Evolutionary conservation across 768 basidiomycete species (phyloP).

Genomic region (Termitomyces sp.): DNA sequence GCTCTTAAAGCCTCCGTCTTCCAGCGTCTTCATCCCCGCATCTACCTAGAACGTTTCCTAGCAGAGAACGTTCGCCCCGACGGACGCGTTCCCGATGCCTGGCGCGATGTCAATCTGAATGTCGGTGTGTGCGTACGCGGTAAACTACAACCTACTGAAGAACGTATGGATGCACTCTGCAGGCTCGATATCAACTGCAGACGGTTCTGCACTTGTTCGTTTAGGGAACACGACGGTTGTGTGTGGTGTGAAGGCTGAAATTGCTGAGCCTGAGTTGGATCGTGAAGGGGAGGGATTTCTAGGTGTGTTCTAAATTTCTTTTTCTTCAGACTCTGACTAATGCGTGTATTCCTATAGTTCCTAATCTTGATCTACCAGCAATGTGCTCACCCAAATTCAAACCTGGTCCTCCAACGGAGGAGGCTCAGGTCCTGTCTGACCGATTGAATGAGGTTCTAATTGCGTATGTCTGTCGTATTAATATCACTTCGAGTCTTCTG

Average conservation of each 20-base stretch:
- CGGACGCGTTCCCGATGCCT: constrained; percentile 66
- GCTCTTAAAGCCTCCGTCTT: constrained; percentile 60
- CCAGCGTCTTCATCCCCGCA: constrained; percentile 84
- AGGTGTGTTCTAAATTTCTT: constrained; percentile 45
- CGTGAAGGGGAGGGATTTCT: constrained; percentile 75
- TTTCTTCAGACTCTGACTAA: neutral
- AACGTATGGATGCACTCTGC: constrained; percentile 5
- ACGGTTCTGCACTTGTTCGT: constrained; percentile 89
- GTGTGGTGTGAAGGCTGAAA: constrained; percentile 95
- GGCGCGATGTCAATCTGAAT: constrained; percentile 77
- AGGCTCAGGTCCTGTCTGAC: constrained; percentile 89
- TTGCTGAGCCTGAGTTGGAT: constrained; percentile 86
- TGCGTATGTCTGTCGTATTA: constrained; percentile 46
- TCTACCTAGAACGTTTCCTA: constrained; percentile 86
- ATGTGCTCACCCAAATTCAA: constrained; percentile 93
- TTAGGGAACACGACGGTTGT: constrained; percentile 93
- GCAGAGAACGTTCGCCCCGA: constrained; percentile 79
- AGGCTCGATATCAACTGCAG: constrained; percentile 94
- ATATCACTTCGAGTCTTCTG: neutral
- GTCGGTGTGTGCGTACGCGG: constrained; percentile 53
- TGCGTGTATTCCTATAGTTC: constrained; percentile 50
- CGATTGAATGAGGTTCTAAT: constrained; percentile 76
- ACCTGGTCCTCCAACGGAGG: constrained; percentile 92
- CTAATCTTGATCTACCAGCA: constrained; percentile 92
- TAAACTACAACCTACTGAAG: constrained; percentile 7